Base-by-base conservation (phyloP, 2,329 filamentous ascomycete genomes). In the Thermochaetoides dissita region DNA sequence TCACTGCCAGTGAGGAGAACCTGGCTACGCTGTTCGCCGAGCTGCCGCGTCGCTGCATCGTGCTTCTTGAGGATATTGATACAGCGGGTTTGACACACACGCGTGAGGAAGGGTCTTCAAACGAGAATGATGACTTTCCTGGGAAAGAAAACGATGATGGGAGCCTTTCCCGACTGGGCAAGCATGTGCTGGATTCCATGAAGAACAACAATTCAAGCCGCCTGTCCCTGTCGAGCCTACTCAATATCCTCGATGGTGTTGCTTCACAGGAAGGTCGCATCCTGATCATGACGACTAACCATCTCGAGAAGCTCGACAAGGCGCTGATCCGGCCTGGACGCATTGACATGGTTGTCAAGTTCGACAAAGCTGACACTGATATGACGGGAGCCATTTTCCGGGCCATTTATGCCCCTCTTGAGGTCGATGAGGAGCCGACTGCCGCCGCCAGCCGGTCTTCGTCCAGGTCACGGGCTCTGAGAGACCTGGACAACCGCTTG, bases 181-280 rank as follows among this genome's bases (percentile, higher is more conserved):
- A 24, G 17, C 17, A 24, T 24, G 17, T 24, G 17, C 17, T 24
- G 5, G 17, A 24, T 5, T 24, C 17, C 17, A 24, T 24, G 17
- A 24, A 24, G 17, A 24, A 24, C 17, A 5, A 5, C 17, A 24
- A 24, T 24, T 24, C 17, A 24, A 53, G 58, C 2, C 60, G 68
- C 4, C 60, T 91, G 36, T 84, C 81, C 0, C 69, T 91, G 2
- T 86, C 82, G 0, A 83, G 82, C 0, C 66, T 91, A 2, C 73
- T 91, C 38, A 91, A 91, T 59, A 81, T 84, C 37, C 78, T 91
- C 34, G 84, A 93, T 51, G 83, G 85, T 34, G 74, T 79, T 6
- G 73, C 73, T 11, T 76, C 73, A 7, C 72, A 77, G 48, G 75
- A 79, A 53, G 74, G 74, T 6, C 69, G 74, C n/a, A 65, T 78